Evolutionary conservation across 2,329 filamentous ascomycete genomes (phyloP), one percentile per base, ranked within the genome.

Genomic region (Harringtonia aguacate): DNA sequence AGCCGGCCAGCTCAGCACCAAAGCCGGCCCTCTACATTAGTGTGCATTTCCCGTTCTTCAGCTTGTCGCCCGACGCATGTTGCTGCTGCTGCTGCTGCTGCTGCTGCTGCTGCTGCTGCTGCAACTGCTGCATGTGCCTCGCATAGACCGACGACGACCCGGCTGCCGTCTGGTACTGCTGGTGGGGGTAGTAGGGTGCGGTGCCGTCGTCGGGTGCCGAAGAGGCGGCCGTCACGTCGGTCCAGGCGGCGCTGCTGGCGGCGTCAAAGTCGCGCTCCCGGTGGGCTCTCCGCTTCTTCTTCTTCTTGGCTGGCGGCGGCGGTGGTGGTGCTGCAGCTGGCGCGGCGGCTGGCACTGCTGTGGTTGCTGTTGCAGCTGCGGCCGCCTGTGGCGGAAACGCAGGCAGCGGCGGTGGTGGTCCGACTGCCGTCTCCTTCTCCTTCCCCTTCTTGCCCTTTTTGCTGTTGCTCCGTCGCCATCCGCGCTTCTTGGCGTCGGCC

Each of bases 401-500:
- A 10, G 10, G 10, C 12, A 27, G 15, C 12, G 34, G 27, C 15
- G 21, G 21, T 15, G 22, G 22, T 13, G 36, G 5, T 14, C 18
- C 22, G 12, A 13, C 38, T 13, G 14, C 44, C 8, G 17, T 33
- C 14, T 34, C 37, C 30, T 44, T 45, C 2, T 42, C 70, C 9
- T 61, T 61, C 52, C 60, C 63, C 48, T 60, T 66, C 40, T 61
- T 61, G 52, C 57, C 64, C 45, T 38, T 34, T 56, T 63, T 65
- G 41, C 60, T 61, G 48, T 60, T 62, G 41, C 54, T 56, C 39
- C 66, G 59, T 29, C 63, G 60, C 46, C 77, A 81, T 1, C 77
- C 76, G 28, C 66, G 67, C 52, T 67, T 69, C 60, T 71, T 76
- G 2, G 77, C 77, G 48, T 80, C 76, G 17, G 71, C 67, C 24